Base-by-base conservation (phyloP, 768 basidiomycete genomes). In the Calocybe cyanea region DNA sequence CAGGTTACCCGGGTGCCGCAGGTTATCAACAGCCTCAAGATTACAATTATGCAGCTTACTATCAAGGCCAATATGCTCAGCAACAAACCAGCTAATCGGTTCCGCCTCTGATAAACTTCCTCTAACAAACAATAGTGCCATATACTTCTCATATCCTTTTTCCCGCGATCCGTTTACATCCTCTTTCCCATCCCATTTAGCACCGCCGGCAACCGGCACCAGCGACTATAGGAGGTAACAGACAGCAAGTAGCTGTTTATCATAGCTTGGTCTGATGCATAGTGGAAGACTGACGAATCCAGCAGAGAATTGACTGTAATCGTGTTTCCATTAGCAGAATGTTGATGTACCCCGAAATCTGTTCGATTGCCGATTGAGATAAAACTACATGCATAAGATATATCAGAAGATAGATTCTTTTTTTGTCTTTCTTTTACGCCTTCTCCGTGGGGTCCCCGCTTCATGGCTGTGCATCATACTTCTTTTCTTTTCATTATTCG, bases 41-140 rank as follows among this genome's bases (percentile, higher is more conserved):
- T 63, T 89, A 90, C 62, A 87, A 81, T 63, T 92, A 92, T 51
- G 85, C 88, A 35, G 78, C 87, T 50, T 92, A 92, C 64, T 92
- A 92, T 66, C 88, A 91, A 71, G 80, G 78, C 64, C 88, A 90
- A 76, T 91, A 90, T 60, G 74, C 83, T 52, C 87, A 89, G 64
- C 83, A 86, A 67, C 82, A 81, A 66, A 62, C 76, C 63, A 73
- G 57, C 57, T 62, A 58, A 61, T 63, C 52, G 43, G 51, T 52
- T 50, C 46, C 48, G 54, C 41, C 55, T 59, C 54, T 55, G 54
- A 59, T 62, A 57, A 59, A 45, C 42, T 43, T 45, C 62, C 61
- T 57, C 70, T 72, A 66, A 73, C 73, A 50, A 57, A 61, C 67
- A 52, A 62, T 67, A 68, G 66, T 65, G 71, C 63, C 65, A 61